These are phyloP conservation scores for Manihot esculenta DNA, from an alignment of 441 rosid genomes.

Conservation along the genomic window DNA sequence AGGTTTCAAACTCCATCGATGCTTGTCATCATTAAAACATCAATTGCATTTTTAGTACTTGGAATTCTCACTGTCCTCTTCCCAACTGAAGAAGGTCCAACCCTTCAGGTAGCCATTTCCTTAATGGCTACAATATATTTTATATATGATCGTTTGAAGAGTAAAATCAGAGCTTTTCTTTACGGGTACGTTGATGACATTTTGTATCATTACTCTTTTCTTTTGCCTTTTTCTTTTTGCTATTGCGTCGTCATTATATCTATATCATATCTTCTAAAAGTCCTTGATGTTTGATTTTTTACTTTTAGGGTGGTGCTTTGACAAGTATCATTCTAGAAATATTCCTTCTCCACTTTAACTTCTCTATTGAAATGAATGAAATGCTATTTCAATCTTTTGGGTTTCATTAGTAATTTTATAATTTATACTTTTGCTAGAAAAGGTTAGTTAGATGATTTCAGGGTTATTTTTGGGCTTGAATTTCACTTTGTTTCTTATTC, in stretches of 20 bases:
- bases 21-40: constrained; percentile 60
- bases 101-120: constrained; percentile 84
- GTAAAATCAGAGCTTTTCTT: constrained; percentile 65
- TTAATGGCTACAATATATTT: constrained; percentile 75
- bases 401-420: too few species aligned
- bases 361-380: background rate
- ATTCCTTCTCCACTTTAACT: background rate
- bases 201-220: background rate
- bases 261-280: constrained; percentile 3
- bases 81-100: constrained; percentile 99
- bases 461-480: background rate
- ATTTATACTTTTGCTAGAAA: background rate
- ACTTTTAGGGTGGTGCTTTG: background rate
- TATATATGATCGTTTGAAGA: constrained; percentile 70
- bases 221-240: background rate
- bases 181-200: constrained; percentile 58
- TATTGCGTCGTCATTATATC: background rate
- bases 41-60: constrained; percentile 63
- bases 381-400: background rate
- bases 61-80: constrained; percentile 79
- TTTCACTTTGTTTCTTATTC: background rate
- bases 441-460: background rate
- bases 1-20: constrained; percentile 80
- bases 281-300: background rate
- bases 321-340: constrained; percentile 5